A percentile compares a stretch with the other conserved stretches of the same genome.
These are phyloP conservation scores for Jatropha curcas DNA, from an alignment of 345 rosid species.

Conservation along the genomic window DNA sequence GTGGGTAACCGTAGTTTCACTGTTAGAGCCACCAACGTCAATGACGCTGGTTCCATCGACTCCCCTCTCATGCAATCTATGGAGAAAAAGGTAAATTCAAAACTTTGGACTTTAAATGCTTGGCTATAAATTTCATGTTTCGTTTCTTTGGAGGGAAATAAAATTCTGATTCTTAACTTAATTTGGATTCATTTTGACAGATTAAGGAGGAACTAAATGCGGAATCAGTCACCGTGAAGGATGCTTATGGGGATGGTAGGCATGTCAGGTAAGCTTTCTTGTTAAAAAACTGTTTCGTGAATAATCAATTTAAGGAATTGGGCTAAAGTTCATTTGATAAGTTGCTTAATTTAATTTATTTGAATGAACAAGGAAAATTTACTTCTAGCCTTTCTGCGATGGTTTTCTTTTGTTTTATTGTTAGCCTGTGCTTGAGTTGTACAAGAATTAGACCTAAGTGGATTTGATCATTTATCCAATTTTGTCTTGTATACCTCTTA, in stretches of 20 bases:
- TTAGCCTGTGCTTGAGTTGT: too few relatives aligned
- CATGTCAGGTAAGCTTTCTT: constrained; percentile 69
- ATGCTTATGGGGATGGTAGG: constrained; percentile 95
- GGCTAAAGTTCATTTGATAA: background rate
- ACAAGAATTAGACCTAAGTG: too few relatives aligned
- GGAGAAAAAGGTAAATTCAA: constrained; percentile 68
- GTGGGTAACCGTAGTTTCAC: constrained; percentile 42
- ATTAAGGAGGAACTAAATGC: constrained; percentile 78
- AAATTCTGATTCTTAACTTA: background rate
- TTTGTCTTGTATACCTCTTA: background rate
- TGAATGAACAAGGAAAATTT: too few relatives aligned
- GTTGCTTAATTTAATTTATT: background rate
- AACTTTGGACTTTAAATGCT: background rate
- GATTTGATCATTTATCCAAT: background rate
- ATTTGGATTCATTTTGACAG: constrained; percentile 36
- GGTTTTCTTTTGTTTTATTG: too few relatives aligned
- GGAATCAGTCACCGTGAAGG: constrained; percentile 75
- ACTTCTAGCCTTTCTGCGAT: too few relatives aligned
- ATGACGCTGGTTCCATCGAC: constrained; percentile 83
- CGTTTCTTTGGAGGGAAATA: background rate
- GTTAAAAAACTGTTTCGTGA: background rate
- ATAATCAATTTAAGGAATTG: too few relatives aligned
- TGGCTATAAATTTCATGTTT: background rate
- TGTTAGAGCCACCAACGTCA: constrained; percentile 61
- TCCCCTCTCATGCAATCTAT: constrained; percentile 85